Evolutionary conservation across 2,329 filamentous ascomycete genomes (phyloP).

Genomic region (Calonectria pteridis): DNA sequence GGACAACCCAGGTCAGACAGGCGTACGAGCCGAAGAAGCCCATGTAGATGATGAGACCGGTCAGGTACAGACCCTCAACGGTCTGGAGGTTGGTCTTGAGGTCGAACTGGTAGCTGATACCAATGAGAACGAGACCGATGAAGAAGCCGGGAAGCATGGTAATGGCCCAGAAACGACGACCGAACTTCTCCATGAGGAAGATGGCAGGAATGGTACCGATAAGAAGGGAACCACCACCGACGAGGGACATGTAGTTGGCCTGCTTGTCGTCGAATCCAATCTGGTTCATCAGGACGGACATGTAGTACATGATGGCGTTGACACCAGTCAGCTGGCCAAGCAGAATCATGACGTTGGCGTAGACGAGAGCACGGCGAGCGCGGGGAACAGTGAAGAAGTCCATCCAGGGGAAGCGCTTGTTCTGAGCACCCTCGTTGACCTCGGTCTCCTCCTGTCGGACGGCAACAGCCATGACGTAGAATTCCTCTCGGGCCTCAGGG

Average conservation of each 20-base stretch:
- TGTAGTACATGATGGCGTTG: conserved; percentile 80
- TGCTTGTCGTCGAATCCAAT: conserved; percentile 74
- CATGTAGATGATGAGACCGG: conserved; percentile 77
- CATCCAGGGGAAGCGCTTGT: conserved; percentile 75
- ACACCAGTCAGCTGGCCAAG: conserved; percentile 79
- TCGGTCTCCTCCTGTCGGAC: conserved; percentile 69
- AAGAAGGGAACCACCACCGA: conserved; percentile 76
- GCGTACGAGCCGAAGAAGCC: conserved; percentile 76
- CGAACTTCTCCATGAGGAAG: conserved; percentile 79
- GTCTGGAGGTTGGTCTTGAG: conserved; percentile 58
- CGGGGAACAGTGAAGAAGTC: conserved; percentile 80
- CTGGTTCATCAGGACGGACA: conserved; percentile 74
- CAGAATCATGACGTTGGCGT: conserved; percentile 78
- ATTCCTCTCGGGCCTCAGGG: conserved; percentile 74
- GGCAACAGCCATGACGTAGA: conserved; percentile 77
- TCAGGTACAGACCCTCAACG: conserved; percentile 72
- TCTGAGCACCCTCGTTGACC: conserved; percentile 62
- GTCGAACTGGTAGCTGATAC: conserved; percentile 70
- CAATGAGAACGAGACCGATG: conserved; percentile 75
- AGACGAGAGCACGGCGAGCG: conserved; percentile 74
- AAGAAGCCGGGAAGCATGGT: conserved; percentile 80
- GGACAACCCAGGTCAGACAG: conserved; percentile 74
- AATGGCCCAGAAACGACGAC: conserved; percentile 81
- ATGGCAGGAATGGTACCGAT: conserved; percentile 77
- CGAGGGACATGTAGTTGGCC: conserved; percentile 80